Conservation (phyloP, 179 eudicot genomes). For the Beta lomatogona region DNA sequence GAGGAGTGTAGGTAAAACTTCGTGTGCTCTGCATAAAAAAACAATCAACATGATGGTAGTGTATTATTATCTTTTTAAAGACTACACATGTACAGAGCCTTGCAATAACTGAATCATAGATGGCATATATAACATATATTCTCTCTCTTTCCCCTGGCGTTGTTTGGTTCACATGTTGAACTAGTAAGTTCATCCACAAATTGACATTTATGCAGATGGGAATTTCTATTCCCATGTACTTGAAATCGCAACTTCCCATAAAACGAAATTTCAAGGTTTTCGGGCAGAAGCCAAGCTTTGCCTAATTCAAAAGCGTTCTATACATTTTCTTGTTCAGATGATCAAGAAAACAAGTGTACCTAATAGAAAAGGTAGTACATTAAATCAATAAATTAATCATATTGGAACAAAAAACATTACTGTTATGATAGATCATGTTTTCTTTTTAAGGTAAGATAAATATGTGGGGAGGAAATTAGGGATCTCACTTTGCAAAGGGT, state of each 20-base stretch:
- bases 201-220: background rate
- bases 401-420: no score
- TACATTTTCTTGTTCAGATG: no score
- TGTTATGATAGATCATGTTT: no score
- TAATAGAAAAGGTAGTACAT: no score
- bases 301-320: no score
- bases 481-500: no score
- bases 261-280: no score
- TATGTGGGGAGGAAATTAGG: no score
- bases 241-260: background rate
- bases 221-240: background rate
- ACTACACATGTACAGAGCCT: background rate
- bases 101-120: background rate
- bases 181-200: conserved; percentile 1
- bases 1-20: background rate
- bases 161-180: background rate
- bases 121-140: background rate
- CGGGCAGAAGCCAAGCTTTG: no score
- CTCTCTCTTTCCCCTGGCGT: background rate
- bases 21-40: background rate
- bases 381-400: no score
- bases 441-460: no score
- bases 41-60: background rate
- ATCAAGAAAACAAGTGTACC: no score
- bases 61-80: background rate